Conservation (phyloP, 2,329 filamentous ascomycete species). For the Aspergillus tanneri region DNA sequence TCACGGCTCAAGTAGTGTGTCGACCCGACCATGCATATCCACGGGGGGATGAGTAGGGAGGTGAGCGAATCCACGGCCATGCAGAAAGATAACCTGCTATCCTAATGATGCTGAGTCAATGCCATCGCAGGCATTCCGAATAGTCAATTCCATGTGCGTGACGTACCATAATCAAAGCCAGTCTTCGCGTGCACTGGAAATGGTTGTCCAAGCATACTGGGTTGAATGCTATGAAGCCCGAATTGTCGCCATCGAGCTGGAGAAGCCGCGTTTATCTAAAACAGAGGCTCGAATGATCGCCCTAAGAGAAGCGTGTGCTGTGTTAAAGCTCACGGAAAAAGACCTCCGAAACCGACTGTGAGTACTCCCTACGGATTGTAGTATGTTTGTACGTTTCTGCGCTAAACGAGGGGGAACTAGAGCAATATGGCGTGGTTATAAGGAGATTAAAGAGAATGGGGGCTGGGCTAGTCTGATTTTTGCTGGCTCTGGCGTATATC, state of each 20-base stretch:
- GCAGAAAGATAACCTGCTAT: no score
- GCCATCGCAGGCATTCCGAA: no score
- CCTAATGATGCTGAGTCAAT: no score
- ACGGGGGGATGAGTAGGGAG: no score
- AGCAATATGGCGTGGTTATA: constrained; percentile 59
- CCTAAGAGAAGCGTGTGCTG: constrained; percentile 54
- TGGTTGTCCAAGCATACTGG: constrained; percentile 60
- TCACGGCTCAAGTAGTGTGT: no score
- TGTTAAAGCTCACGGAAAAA: constrained; percentile 57
- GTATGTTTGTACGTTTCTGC: neutral
- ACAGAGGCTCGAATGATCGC: constrained; percentile 54
- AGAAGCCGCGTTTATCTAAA: constrained; percentile 38
- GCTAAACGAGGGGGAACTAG: constrained; percentile 12
- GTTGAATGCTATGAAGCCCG: constrained; percentile 56
- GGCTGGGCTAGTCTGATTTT: constrained; percentile 59
- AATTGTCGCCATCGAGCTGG: constrained; percentile 44
- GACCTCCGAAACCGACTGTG: constrained; percentile 52
- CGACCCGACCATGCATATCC: no score
- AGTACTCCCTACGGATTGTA: neutral
- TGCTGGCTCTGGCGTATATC: constrained; percentile 59
- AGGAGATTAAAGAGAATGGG: constrained; percentile 58
- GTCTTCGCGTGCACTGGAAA: constrained; percentile 56
- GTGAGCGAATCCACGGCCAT: no score
- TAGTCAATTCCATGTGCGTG: no score
- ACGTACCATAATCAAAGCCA: no score